These are phyloP conservation scores for Curvularia eragrostidis DNA, from an alignment of 2,329 filamentous ascomycete genomes.

Conservation along the genomic window DNA sequence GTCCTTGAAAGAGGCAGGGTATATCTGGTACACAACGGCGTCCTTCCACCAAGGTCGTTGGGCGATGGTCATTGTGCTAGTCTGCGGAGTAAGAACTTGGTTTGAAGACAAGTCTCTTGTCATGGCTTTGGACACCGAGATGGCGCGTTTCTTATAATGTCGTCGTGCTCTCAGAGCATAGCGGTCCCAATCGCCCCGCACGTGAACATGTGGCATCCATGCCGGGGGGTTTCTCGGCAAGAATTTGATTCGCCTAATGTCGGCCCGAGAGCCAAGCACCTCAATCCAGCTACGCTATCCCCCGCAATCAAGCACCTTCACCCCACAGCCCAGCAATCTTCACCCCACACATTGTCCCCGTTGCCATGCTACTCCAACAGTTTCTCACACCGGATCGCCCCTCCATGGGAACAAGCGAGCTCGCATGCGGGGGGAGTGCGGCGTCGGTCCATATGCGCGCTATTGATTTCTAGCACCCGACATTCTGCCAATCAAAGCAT, in stretches of 20 bases:
- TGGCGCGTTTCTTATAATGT: constrained; percentile 18
- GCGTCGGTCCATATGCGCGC: constrained; percentile 10
- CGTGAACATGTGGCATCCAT: not conserved
- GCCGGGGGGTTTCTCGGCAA: constrained; percentile 6
- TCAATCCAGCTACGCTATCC: not conserved
- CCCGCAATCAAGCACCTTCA: constrained; percentile 6
- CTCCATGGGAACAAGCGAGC: constrained; percentile 19
- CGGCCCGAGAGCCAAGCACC: constrained; percentile 19
- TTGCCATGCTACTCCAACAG: constrained; percentile 1
- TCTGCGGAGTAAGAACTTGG: not conserved
- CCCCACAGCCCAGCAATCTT: constrained; percentile 3
- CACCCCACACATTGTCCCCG: not conserved
- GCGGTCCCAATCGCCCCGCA: not conserved
- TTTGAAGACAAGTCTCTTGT: not conserved
- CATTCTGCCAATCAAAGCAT: constrained; percentile 25
- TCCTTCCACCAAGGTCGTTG: constrained; percentile 65
- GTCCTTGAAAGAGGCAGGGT: constrained; percentile 68
- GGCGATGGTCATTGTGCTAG: constrained; percentile 37
- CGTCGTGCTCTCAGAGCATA: not conserved
- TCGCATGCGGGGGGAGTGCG: constrained; percentile 14
- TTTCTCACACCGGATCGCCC: constrained; percentile 3
- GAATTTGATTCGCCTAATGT: constrained; percentile 18
- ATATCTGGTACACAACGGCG: constrained; percentile 66
- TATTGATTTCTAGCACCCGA: constrained; percentile 22
- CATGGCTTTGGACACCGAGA: constrained; percentile 11